Base-by-base conservation (phyloP, 2,329 filamentous ascomycete genomes). In the Exophiala xenobiotica region DNA sequence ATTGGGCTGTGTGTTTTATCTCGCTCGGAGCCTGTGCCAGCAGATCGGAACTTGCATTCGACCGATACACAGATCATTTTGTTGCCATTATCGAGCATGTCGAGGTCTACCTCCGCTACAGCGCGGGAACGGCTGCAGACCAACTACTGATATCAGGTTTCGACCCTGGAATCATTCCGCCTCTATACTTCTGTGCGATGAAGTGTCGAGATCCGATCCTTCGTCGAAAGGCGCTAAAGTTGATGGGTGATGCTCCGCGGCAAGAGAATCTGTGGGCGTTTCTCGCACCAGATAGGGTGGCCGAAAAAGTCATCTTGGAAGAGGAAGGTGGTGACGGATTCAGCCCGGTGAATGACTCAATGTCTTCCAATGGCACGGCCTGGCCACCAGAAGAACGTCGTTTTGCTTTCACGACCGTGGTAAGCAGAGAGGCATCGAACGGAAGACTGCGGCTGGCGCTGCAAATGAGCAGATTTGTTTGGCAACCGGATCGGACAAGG, bases 201-300 rank as follows among this genome's bases (percentile, higher is more conserved):
- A 69, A 67, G 46, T 70, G 68, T 44, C 67, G 68, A 2, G 53
- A 65, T 38, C 63, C 62, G 8, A 49, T 55, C 6, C 51, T 70
- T 20, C 59, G 68, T 5, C 53, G 60, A 4, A 59, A 61, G 33
- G 64, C 65, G 14, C 46, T 61, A 16, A 31, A 23, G 3, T 38
- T 60, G 2, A 42, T 62, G 20, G 24, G 41, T 23, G 20, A 49
- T 43, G 53, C 54, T 12, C 60, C 60, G 2, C 14, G 19, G 16
- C 37, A 29, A 39, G 50, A 54, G 39, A 46, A 45, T 6, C 33
- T 56, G 11, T 61, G 59, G 59, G 35, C 45, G 16, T 53, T 37
- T 6, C 35, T 56, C 8, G 42, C 46, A 3, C 24, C 49, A 11
- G 40, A 43, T n/a, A 29, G 42, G 9, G 40, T 56, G 8, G 41